These are phyloP conservation scores for Fusarium penzigii DNA, from an alignment of 2,329 filamentous ascomycete genomes.

Conservation along the genomic window DNA sequence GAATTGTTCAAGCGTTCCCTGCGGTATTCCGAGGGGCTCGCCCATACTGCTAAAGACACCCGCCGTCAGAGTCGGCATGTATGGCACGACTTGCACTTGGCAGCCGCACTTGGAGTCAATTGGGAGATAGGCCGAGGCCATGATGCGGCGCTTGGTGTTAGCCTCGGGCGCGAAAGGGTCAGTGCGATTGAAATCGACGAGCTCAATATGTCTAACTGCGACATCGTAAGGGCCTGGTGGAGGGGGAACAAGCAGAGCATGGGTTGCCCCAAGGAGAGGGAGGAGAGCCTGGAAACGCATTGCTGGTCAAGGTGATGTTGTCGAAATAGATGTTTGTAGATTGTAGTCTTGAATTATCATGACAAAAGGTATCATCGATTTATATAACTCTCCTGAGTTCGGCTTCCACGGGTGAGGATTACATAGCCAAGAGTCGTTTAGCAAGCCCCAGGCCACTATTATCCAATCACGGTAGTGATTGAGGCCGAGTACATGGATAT, in stretches of 20 bases:
- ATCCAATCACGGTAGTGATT: too few species aligned
- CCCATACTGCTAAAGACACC: constrained; percentile 4
- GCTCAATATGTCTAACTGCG: constrained; percentile 7
- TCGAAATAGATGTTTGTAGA: background rate
- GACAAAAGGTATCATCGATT: too few species aligned
- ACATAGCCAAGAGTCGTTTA: too few species aligned
- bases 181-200: constrained; percentile 4
- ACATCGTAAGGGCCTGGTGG: constrained; percentile 1
- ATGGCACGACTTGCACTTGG: constrained; percentile 3
- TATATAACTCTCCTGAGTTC: too few species aligned
- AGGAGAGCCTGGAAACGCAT: constrained; percentile 1
- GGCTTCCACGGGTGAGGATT: too few species aligned
- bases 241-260: constrained; percentile 6
- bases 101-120: constrained; percentile 5
- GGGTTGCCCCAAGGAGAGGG: background rate
- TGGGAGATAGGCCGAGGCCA: constrained; percentile 14
- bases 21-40: constrained; percentile 4
- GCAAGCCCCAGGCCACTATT: too few species aligned
- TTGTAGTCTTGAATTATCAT: background rate
- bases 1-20: constrained; percentile 4
- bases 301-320: background rate
- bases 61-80: constrained; percentile 11
- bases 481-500: too few species aligned
- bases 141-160: constrained; percentile 8
- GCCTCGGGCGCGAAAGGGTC: constrained; percentile 7